Evolutionary conservation across 768 basidiomycete species (phyloP).

Genomic region (Tulasnella sp.): DNA sequence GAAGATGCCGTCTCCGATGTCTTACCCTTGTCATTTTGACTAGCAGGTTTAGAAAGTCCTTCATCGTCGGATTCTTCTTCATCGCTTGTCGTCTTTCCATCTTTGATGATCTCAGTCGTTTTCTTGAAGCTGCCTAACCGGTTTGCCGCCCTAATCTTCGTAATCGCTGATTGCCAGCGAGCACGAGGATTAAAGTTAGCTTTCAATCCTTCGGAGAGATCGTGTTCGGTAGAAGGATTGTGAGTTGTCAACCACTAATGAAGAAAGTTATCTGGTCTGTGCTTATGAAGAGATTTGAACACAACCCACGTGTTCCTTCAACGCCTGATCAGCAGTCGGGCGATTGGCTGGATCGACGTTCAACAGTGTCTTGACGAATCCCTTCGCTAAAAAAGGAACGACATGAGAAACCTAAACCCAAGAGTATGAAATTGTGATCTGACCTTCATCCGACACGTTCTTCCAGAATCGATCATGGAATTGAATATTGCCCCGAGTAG

Average conservation of each 20-base stretch:
- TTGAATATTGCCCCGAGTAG: slow-evolving; percentile 68
- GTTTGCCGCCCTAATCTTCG: slow-evolving; percentile 31
- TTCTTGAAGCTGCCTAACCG: background rate
- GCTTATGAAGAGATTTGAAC: background rate
- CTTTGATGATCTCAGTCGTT: too few relatives aligned
- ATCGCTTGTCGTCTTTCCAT: slow-evolving; percentile 13
- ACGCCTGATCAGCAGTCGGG: slow-evolving; percentile 60
- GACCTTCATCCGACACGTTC: slow-evolving; percentile 70
- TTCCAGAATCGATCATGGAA: slow-evolving; percentile 95
- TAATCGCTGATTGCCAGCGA: slow-evolving; percentile 61
- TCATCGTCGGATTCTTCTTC: slow-evolving; percentile 1
- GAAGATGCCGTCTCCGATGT: background rate
- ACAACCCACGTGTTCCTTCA: slow-evolving; percentile 45
- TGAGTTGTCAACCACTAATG: slow-evolving; percentile 61
- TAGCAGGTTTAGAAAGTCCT: too few relatives aligned
- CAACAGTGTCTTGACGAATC: slow-evolving; percentile 62
- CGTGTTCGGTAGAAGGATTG: slow-evolving; percentile 53
- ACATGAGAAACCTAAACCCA: background rate
- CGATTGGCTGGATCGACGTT: slow-evolving; percentile 57
- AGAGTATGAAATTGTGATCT: slow-evolving; percentile 15
- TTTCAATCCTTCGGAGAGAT: slow-evolving; percentile 57
- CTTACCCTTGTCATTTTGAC: too few relatives aligned
- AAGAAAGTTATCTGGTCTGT: background rate
- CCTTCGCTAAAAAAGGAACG: slow-evolving; percentile 45
- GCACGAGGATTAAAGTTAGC: slow-evolving; percentile 70